Percentiles rank a stretch among this genome's conserved stretches.
phyloP scores from a whole-genome alignment of 768 basidiomycete genomes.

The Kwoniella dendrophila region DNA sequence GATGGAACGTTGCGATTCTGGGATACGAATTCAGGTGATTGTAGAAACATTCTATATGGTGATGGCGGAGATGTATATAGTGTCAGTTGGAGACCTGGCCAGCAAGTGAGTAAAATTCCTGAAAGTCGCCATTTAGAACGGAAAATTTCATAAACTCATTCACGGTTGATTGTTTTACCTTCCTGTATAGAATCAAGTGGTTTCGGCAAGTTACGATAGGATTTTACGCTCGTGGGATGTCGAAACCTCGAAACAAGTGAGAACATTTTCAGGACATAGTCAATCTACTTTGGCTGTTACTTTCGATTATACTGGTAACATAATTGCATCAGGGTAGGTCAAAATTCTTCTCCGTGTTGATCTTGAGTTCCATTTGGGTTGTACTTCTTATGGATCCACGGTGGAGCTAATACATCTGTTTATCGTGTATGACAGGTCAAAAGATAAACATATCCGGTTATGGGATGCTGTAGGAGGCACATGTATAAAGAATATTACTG shows the following conservation, averaged over 20 bases:
- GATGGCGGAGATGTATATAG: slow-evolving; percentile 53
- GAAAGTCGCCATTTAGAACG: background rate
- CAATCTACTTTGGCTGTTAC: slow-evolving; percentile 45
- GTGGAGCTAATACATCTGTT: background rate
- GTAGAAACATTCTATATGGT: slow-evolving; percentile 31
- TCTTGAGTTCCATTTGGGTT: background rate
- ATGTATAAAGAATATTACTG: slow-evolving; percentile 44
- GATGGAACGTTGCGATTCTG: slow-evolving; percentile 53
- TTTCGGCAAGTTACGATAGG: slow-evolving; percentile 51
- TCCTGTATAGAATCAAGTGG: slow-evolving; percentile 41
- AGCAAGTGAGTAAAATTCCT: slow-evolving; percentile 19
- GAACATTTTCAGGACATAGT: slow-evolving; percentile 55
- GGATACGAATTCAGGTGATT: slow-evolving; percentile 28
- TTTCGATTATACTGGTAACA: slow-evolving; percentile 45
- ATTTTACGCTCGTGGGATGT: slow-evolving; percentile 52
- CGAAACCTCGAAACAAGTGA: slow-evolving; percentile 43
- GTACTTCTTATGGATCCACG: background rate
- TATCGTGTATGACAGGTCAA: slow-evolving; percentile 27
- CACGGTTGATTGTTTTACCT: background rate
- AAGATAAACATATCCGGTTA: slow-evolving; percentile 50
- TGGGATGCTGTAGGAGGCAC: slow-evolving; percentile 55
- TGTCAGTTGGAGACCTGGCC: slow-evolving; percentile 46
- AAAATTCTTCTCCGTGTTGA: background rate
- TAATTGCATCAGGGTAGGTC: slow-evolving; percentile 50
- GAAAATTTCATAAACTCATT: background rate